Percentiles rank a stretch among this genome's conserved stretches.
Evolutionary conservation across 1,284 basidiomycete genomes (phyloP).

Genomic region (Schizopora paradoxa): DNA sequence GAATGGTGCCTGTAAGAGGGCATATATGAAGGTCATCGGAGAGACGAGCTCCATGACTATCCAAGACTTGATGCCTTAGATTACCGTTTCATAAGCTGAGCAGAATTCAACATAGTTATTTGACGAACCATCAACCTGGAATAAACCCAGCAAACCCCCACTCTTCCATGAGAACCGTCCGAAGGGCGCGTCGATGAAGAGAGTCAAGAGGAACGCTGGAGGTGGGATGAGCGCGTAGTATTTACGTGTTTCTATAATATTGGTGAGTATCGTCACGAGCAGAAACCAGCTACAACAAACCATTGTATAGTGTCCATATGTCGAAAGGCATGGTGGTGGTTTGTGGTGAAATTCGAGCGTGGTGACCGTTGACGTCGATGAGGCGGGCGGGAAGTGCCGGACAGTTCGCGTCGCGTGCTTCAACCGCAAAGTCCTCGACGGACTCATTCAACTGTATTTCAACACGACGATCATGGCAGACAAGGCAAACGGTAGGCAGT

Average conservation of each 20-base stretch:
- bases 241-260: slow-evolving; percentile 26
- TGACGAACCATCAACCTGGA: slow-evolving; percentile 49
- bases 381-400: too few species aligned
- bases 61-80: slow-evolving; percentile 58
- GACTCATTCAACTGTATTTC: too few species aligned
- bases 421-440: too few species aligned
- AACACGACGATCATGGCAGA: slow-evolving; percentile 19
- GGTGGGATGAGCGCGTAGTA: slow-evolving; percentile 31
- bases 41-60: slow-evolving; percentile 83
- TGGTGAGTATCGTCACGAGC: too few species aligned
- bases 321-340: too few species aligned
- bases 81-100: background rate
- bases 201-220: slow-evolving; percentile 27
- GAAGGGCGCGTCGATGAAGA: slow-evolving; percentile 64
- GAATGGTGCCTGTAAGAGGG: slow-evolving; percentile 45
- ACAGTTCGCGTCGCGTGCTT: too few species aligned
- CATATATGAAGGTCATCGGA: slow-evolving; percentile 53
- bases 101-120: background rate
- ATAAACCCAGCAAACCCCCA: slow-evolving; percentile 40
- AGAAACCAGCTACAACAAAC: too few species aligned
- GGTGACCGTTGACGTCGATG: too few species aligned
- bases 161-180: slow-evolving; percentile 62
- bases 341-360: too few species aligned
- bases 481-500: slow-evolving; percentile 17
- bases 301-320: too few species aligned